Evolutionary conservation across 495 filamentous ascomycete species (phyloP).

Genomic region (Lophiostoma macrostomum): DNA sequence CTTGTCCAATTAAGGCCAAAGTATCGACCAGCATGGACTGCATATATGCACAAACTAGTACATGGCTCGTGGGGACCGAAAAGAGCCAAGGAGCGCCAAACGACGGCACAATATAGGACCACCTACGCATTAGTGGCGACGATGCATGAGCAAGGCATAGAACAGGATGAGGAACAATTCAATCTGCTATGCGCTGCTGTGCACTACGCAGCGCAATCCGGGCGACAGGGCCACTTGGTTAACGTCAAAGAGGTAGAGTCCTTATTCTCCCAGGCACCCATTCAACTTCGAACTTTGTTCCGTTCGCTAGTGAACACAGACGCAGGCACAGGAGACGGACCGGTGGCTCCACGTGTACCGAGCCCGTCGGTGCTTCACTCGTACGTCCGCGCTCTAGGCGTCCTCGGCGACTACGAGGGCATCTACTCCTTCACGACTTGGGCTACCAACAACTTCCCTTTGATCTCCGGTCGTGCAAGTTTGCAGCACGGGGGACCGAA

Average conservation of each 20-base stretch:
- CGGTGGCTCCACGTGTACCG: constrained; percentile 14
- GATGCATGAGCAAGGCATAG: constrained; percentile 21
- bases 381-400: constrained; percentile 41
- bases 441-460: constrained; percentile 28
- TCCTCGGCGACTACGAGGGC: constrained; percentile 35
- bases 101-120: constrained; percentile 2
- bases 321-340: not conserved
- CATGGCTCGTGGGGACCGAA: not conserved
- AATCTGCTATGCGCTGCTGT: constrained; percentile 11
- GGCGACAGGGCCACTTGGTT: not conserved
- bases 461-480: constrained; percentile 16
- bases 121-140: constrained; percentile 5
- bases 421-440: constrained; percentile 35
- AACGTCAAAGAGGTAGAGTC: not conserved
- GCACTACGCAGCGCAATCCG: not conserved
- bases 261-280: constrained; percentile 1
- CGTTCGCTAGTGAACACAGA: constrained; percentile 10
- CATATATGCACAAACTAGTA: constrained; percentile 16
- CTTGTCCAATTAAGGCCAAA: constrained; percentile 5
- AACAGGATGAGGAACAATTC: constrained; percentile 34
- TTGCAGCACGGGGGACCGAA: constrained; percentile 42
- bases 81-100: not conserved
- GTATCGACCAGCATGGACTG: constrained; percentile 25
- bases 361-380: constrained; percentile 36
- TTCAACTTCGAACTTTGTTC: constrained; percentile 15